A percentile compares a stretch with the other conserved stretches of the same genome.
Conservation (phyloP, 257 asterid species). For the Nicotiana knightiana region DNA sequence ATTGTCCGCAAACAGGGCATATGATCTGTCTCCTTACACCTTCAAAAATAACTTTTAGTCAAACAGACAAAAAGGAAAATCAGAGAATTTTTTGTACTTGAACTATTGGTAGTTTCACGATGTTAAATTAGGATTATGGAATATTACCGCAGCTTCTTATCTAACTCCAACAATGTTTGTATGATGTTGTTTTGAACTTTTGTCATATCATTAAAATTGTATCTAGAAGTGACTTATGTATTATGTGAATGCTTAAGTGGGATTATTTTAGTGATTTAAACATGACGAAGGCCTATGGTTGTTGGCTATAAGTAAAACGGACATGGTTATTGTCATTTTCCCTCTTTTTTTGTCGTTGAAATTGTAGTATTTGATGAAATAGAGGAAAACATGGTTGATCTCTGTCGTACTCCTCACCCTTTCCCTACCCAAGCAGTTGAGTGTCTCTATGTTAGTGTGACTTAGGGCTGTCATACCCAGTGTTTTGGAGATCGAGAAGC, state of each 20-base stretch:
- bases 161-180: not conserved
- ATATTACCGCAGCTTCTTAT: not conserved
- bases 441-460: not conserved
- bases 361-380: not conserved
- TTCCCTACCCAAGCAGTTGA: not conserved
- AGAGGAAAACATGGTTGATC: not conserved
- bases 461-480: not conserved
- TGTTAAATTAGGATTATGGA: not conserved
- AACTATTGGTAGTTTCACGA: not conserved
- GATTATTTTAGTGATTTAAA: not conserved
- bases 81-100: not conserved
- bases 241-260: not conserved
- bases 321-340: not conserved
- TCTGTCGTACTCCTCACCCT: not conserved
- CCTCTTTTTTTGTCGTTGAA: not conserved
- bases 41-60: not conserved
- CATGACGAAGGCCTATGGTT: not conserved
- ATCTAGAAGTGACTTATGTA: not conserved
- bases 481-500: too few species aligned
- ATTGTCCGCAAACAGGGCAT: not conserved
- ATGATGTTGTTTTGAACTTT: not conserved
- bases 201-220: not conserved
- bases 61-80: not conserved
- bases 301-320: not conserved
- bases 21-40: not conserved